These are phyloP conservation scores for Pseudomicrostroma phylloplanum DNA, from an alignment of 1,284 basidiomycete genomes.

Conservation along the genomic window DNA sequence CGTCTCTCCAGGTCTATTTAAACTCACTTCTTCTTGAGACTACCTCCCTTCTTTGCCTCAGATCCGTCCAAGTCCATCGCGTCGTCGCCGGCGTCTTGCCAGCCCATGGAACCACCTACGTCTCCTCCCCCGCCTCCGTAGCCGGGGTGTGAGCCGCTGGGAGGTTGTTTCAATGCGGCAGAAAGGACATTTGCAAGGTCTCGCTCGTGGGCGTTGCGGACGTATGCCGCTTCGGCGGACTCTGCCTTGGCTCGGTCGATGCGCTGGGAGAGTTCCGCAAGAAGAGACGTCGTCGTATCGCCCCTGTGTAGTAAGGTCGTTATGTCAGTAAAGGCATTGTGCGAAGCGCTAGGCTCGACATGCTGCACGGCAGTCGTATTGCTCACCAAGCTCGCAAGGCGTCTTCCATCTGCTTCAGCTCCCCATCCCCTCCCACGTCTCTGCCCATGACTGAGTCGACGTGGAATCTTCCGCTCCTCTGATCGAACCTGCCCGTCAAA, in stretches of 20 bases:
- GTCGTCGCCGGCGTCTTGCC: not conserved
- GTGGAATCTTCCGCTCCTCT: constrained; percentile 75
- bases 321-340: too few relatives aligned
- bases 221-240: not conserved
- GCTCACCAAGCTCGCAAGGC: constrained; percentile 13
- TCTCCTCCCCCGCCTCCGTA: not conserved
- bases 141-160: not conserved
- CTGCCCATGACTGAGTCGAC: constrained; percentile 85
- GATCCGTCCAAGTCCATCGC: not conserved
- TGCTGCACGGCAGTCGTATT: not conserved
- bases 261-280: constrained; percentile 6
- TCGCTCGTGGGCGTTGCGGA: not conserved
- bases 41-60: not conserved
- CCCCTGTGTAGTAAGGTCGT: constrained; percentile 1
- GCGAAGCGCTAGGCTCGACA: not conserved
- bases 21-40: not conserved
- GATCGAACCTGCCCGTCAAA: constrained; percentile 81
- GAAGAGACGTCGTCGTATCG: constrained; percentile 5
- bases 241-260: constrained; percentile 11
- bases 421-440: constrained; percentile 57
- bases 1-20: too few relatives aligned
- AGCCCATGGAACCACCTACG: not conserved
- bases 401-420: constrained; percentile 7
- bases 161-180: too few relatives aligned
- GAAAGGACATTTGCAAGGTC: not conserved